A percentile compares a stretch with the other conserved stretches of the same genome.
These are phyloP conservation scores for Trypanosoma avium DNA, from an alignment of 208 protist species.

Conservation along the genomic window DNA sequence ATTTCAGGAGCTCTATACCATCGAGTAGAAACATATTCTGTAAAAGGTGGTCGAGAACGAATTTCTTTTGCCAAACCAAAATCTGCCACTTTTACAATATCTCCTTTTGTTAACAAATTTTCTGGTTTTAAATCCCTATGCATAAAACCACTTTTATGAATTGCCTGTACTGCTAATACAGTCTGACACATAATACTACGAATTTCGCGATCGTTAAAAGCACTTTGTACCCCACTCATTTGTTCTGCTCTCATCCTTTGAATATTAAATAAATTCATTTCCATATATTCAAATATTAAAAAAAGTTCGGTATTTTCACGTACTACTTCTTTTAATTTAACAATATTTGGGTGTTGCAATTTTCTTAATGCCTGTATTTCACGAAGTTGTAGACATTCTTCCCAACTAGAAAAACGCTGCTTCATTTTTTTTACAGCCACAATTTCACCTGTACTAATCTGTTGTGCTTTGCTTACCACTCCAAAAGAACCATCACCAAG, in stretches of 20 bases:
- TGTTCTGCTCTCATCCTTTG: slow-evolving; percentile 89
- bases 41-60: slow-evolving; percentile 95
- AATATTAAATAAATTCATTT: slow-evolving; percentile 96
- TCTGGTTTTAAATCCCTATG: slow-evolving; percentile 95
- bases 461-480: slow-evolving; percentile 93
- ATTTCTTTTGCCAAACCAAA: slow-evolving; percentile 97
- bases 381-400: slow-evolving; percentile 96
- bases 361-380: slow-evolving; percentile 97
- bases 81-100: slow-evolving; percentile 96
- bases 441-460: slow-evolving; percentile 90
- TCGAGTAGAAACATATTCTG: slow-evolving; percentile 98
- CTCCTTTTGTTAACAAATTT: slow-evolving; percentile 89
- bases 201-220: slow-evolving; percentile 93
- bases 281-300: slow-evolving; percentile 98
- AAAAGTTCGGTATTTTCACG: slow-evolving; percentile 97
- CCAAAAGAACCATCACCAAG: slow-evolving; percentile 98
- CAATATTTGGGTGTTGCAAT: slow-evolving; percentile 96
- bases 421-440: slow-evolving; percentile 99
- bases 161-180: slow-evolving; percentile 76
- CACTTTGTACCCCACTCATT: slow-evolving; percentile 70
- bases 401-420: slow-evolving; percentile 96
- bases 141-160: slow-evolving; percentile 94
- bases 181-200: slow-evolving; percentile 95
- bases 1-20: slow-evolving; percentile 98
- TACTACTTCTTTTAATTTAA: slow-evolving; percentile 98